Percentiles rank a stretch among this genome's conserved stretches.
Conservation (phyloP, 306 rosid genomes). For the Gastrolobium bilobum region DNA sequence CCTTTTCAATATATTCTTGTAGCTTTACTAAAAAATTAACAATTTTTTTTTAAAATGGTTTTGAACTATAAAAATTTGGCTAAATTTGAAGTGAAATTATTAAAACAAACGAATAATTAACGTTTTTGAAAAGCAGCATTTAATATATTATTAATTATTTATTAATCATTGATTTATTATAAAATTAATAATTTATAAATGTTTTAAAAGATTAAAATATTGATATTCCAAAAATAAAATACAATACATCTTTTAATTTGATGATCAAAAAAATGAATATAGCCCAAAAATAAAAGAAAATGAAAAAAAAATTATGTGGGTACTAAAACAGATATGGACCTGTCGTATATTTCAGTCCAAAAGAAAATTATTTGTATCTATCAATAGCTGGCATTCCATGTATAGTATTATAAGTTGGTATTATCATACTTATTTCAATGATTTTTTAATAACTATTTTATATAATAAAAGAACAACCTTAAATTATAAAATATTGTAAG, state of each 20-base stretch:
- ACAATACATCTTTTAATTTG: not conserved
- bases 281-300: not conserved
- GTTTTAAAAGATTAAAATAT: not conserved
- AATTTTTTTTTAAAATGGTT: not conserved
- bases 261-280: not conserved
- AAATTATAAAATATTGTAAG: not conserved
- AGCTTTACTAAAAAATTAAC: not conserved
- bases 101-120: not conserved
- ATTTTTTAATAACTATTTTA: not conserved
- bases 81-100: not conserved
- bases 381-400: slow-evolving; percentile 18
- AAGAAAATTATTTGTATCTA: slow-evolving; percentile 48
- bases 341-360: slow-evolving; percentile 53
- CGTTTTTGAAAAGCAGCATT: not conserved
- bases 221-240: not conserved
- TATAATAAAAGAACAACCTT: not conserved
- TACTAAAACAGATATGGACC: slow-evolving; percentile 48
- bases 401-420: slow-evolving; percentile 4
- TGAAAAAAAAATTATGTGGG: slow-evolving; percentile 48
- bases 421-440: not conserved
- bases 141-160: not conserved
- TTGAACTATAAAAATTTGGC: too few species aligned
- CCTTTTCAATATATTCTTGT: not conserved
- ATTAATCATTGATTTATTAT: not conserved
- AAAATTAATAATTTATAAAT: not conserved